These are phyloP conservation scores for Cnidoscolus chayamansa DNA, from an alignment of 441 rosid genomes.

Conservation along the genomic window DNA sequence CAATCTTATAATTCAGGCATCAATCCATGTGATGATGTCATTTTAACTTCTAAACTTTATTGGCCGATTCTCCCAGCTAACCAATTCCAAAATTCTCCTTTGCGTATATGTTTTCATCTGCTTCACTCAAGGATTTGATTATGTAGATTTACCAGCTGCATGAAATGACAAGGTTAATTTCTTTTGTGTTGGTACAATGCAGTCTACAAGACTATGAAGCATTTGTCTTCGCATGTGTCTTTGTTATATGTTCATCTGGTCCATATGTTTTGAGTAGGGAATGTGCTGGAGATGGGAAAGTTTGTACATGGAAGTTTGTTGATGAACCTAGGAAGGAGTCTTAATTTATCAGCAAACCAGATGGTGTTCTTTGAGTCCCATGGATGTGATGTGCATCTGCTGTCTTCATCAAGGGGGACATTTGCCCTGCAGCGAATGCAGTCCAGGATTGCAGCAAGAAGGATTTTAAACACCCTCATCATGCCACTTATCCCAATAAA, in stretches of 20 bases:
- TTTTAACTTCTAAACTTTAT: background rate
- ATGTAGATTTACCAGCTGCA: background rate
- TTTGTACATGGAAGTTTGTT: background rate
- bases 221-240: background rate
- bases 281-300: conserved; percentile 12
- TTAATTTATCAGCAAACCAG: background rate
- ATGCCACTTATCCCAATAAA: conserved; percentile 2
- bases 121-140: conserved; percentile 2
- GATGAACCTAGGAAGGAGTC: conserved; percentile 15
- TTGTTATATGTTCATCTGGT: background rate
- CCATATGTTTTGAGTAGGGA: background rate
- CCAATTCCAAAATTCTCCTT: background rate
- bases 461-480: conserved; percentile 4
- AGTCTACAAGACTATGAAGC: background rate
- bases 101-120: background rate
- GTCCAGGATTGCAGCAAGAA: conserved; percentile 2
- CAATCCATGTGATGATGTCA: background rate
- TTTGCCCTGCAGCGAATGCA: conserved; percentile 6
- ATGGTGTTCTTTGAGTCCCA: background rate
- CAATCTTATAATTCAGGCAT: background rate
- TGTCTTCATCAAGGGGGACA: background rate
- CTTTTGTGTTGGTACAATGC: background rate
- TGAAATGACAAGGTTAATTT: background rate
- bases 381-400: conserved; percentile 1
- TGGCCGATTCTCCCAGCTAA: background rate